These are phyloP conservation scores for Dioszegia hungarica DNA, from an alignment of 768 basidiomycete species.

Conservation along the genomic window DNA sequence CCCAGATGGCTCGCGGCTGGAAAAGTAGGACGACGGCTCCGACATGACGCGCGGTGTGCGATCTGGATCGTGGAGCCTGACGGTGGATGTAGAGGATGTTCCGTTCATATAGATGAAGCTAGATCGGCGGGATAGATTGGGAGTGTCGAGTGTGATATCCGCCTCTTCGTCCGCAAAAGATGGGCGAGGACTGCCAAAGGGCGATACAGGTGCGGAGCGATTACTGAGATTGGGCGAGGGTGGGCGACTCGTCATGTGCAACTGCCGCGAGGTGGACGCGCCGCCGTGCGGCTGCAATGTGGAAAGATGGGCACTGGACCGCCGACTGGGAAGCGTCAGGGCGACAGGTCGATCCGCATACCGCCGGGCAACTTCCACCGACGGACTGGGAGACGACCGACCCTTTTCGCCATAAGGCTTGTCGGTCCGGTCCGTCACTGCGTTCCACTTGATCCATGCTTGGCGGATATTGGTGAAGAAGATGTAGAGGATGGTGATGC, in stretches of 20 bases:
- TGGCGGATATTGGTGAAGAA: slow-evolving; percentile 38
- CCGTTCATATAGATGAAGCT: slow-evolving; percentile 35
- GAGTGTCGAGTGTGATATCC: slow-evolving; percentile 19
- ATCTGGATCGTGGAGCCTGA: background rate
- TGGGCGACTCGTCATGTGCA: background rate
- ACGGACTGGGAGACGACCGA: slow-evolving; percentile 4
- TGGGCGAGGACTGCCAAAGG: slow-evolving; percentile 20
- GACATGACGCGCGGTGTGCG: background rate
- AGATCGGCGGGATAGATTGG: slow-evolving; percentile 27
- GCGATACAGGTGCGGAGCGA: slow-evolving; percentile 35
- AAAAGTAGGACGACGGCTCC: background rate
- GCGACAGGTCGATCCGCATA: slow-evolving; percentile 31
- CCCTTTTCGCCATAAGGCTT: slow-evolving; percentile 16
- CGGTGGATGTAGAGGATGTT: slow-evolving; percentile 1
- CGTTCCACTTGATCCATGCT: slow-evolving; percentile 27
- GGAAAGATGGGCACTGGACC: background rate
- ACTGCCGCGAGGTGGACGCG: background rate
- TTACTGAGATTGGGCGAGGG: background rate
- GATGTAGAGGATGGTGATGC: slow-evolving; percentile 57
- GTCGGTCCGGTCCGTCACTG: background rate
- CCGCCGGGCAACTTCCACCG: background rate
- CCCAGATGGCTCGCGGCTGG: background rate
- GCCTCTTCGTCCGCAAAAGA: slow-evolving; percentile 14
- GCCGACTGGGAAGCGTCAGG: slow-evolving; percentile 26
- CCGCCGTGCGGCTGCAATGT: background rate